Evolutionary conservation across 768 basidiomycete species (phyloP), one percentile per base, ranked within the genome.

Genomic region (Serendipita indica): DNA sequence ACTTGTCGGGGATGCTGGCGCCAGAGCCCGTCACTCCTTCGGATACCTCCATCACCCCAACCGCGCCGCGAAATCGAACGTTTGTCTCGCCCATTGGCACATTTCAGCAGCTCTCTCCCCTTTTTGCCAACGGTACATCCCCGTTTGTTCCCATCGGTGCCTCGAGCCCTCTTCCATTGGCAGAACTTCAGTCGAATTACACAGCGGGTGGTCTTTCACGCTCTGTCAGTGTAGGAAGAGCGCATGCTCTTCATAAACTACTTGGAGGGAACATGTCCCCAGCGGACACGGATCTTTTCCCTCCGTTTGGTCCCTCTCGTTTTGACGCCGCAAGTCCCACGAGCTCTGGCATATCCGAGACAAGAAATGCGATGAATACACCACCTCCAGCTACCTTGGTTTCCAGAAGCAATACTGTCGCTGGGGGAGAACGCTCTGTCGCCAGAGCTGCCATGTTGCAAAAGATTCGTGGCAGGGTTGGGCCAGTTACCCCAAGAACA

Each of bases 181-280:
- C 37, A 16, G 28, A 41, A 16, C 39, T 59, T 6, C 58, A 39
- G 41, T 52, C 58, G 6, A 41, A 45, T 46, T n/a, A 27, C 58
- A 60, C 22, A 58, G 60, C 22, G 27, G 64, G 70, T 16, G 84
- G 84, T 14, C 77, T 96, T 2, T 83, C 88, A 66, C 83, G 92
- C 18, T 93, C 92, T 1, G 92, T 93, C 67, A 93, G 91, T 65
- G 88, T 81, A 10, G 76, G 49, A 87, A n/a, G 86, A 85, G 20
- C 78, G 84, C 46, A 77, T 69, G 90, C 90, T 3, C 80, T 94
- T 79, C 81, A 82, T 62, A 92, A 90, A 68, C 74, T 96, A 58
- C 90, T 85, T 1, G 86, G 87, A 37, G 84, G 83, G 27, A 75
- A 60, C 16, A 5, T 54, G 12, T 46, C 45, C 16, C 59, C 77